phyloP scores from a whole-genome alignment of 2,329 filamentous ascomycete species.

The Fusarium cyanostomum region DNA sequence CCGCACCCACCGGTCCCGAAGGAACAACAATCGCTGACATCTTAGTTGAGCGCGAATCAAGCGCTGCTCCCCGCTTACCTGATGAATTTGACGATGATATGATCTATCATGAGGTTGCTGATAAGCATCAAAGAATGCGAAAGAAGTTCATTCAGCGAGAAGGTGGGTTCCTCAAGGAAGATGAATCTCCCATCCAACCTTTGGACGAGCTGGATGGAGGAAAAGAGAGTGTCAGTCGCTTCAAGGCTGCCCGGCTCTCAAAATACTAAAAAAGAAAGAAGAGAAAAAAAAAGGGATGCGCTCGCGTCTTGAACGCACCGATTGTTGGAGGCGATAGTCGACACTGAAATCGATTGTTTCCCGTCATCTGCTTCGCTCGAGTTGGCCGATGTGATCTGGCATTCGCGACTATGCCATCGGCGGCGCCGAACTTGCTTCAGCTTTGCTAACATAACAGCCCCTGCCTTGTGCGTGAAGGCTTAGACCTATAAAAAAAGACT shows the following conservation, averaged over 20 bases:
- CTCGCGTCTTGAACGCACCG: slow-evolving; percentile 11
- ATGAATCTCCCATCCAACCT: slow-evolving; percentile 72
- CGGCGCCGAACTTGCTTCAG: not conserved
- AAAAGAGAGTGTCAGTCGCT: slow-evolving; percentile 73
- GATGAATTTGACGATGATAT: slow-evolving; percentile 76
- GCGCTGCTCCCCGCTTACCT: slow-evolving; percentile 49
- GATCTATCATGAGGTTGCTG: slow-evolving; percentile 79
- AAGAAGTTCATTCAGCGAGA: slow-evolving; percentile 85
- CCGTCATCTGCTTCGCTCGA: slow-evolving; percentile 29
- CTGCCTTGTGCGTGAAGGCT: not conserved
- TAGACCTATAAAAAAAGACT: not conserved
- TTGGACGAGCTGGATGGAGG: slow-evolving; percentile 73
- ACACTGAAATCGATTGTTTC: slow-evolving; percentile 44
- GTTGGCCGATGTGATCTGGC: slow-evolving; percentile 34
- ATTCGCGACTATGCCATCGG: slow-evolving; percentile 21
- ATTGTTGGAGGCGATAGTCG: slow-evolving; percentile 36
- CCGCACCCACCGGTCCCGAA: slow-evolving; percentile 59
- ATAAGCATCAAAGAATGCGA: slow-evolving; percentile 83
- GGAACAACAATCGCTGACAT: slow-evolving; percentile 67
- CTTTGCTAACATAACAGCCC: slow-evolving; percentile 14
- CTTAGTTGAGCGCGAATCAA: slow-evolving; percentile 64
- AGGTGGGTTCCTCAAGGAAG: slow-evolving; percentile 81
- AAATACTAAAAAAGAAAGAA: slow-evolving; percentile 51
- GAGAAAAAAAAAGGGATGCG: slow-evolving; percentile 9
- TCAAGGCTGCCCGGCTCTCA: slow-evolving; percentile 75